A percentile compares a stretch with the other conserved stretches of the same genome.
Conservation (phyloP, 352 stramenopile genomes). For the Phytophthora boehmeriae region DNA sequence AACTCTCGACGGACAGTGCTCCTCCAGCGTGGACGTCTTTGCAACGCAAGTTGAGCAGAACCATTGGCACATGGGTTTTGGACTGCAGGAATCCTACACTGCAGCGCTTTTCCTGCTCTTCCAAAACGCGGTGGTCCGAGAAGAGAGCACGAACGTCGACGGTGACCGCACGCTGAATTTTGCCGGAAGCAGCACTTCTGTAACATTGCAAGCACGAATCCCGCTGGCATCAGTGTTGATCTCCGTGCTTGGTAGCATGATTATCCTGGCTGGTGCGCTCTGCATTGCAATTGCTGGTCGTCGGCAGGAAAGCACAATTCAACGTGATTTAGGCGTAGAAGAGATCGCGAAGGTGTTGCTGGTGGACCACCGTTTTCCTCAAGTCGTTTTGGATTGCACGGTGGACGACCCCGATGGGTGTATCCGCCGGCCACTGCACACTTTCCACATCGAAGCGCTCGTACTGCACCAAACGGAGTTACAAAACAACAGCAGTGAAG, state of each 20-base stretch:
- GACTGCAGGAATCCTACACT: conserved; percentile 57
- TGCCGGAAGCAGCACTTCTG: conserved; percentile 30
- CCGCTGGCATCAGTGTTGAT: conserved; percentile 39
- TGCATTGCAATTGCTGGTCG: conserved; percentile 23
- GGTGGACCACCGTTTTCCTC: conserved; percentile 38
- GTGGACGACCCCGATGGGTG: conserved; percentile 20
- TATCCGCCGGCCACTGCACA: conserved; percentile 23
- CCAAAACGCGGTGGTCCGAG: conserved; percentile 49
- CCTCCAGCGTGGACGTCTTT: conserved; percentile 44
- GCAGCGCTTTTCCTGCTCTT: conserved; percentile 60
- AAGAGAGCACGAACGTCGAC: conserved; percentile 25
- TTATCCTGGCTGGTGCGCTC: conserved; percentile 21
- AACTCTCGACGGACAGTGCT: conserved; percentile 41
- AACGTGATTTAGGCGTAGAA: conserved; percentile 32
- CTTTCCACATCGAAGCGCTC: conserved; percentile 36
- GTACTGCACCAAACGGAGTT: conserved; percentile 19
- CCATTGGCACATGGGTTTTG: conserved; percentile 48
- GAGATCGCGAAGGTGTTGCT: conserved; percentile 50
- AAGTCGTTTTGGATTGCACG: conserved; percentile 43
- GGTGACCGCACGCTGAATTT: conserved; percentile 40
- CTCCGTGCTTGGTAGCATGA: conserved; percentile 25
- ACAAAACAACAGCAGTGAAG: conserved; percentile 2
- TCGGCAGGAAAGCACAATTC: conserved; percentile 27
- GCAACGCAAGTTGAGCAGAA: conserved; percentile 44
- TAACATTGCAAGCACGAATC: conserved; percentile 44